Evolutionary conservation across 805 yeast species (phyloP).

Genomic region (Saccharomycopsis guyanensis): DNA sequence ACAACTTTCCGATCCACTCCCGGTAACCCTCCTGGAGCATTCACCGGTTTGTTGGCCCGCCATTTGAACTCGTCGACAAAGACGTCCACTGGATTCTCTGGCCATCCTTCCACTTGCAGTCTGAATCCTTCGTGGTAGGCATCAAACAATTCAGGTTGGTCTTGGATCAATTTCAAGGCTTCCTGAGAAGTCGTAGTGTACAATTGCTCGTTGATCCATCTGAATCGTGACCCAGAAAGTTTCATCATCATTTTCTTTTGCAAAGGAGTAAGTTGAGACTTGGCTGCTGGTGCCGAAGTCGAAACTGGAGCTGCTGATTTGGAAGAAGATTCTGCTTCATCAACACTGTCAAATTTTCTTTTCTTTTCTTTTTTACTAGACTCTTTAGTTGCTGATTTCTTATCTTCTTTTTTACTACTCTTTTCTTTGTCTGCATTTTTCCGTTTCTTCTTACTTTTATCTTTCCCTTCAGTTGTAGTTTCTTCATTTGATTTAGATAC

Average conservation of each 20-base stretch:
- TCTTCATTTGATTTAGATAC: conserved; percentile 17
- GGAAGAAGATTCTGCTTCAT: conserved; percentile 8
- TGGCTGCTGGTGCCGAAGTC: conserved; percentile 23
- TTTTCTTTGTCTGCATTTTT: conserved; percentile 29
- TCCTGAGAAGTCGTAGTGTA: conserved; percentile 76
- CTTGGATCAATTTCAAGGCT: conserved; percentile 63
- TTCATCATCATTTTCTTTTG: conserved; percentile 96
- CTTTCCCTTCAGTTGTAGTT: not conserved
- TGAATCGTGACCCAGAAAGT: conserved; percentile 86
- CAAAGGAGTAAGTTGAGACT: conserved; percentile 64
- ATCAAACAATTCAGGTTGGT: conserved; percentile 83
- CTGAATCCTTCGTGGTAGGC: conserved; percentile 95
- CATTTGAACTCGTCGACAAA: conserved; percentile 64
- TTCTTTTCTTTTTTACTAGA: conserved; percentile 4
- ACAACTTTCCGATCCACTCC: conserved; percentile 61
- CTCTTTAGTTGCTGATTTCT: conserved; percentile 19
- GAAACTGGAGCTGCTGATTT: conserved; percentile 12
- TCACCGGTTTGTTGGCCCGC: conserved; percentile 58
- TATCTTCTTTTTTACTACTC: conserved; percentile 23
- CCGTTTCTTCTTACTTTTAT: conserved; percentile 25
- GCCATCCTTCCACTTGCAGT: conserved; percentile 95
- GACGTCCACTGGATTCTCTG: conserved; percentile 95
- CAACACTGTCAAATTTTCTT: conserved; percentile 12
- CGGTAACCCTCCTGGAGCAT: conserved; percentile 95
- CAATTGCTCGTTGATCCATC: conserved; percentile 98